Evolutionary conservation across 495 filamentous ascomycete genomes (phyloP).

Genomic region (Penicillium robsamsonii): DNA sequence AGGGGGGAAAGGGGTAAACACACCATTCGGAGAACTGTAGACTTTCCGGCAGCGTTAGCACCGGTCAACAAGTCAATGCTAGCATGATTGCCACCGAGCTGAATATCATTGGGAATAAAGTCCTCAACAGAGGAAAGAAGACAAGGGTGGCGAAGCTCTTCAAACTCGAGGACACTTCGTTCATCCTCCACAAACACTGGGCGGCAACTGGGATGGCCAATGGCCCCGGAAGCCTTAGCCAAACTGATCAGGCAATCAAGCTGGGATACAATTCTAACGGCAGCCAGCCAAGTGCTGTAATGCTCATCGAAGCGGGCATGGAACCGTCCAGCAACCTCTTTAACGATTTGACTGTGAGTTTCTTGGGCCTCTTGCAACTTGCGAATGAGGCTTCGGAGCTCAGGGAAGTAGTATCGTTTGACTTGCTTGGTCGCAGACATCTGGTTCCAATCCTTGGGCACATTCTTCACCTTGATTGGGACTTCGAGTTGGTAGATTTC

Average conservation of each 20-base stretch:
- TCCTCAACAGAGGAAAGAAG: conserved; percentile 83
- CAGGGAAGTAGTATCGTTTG: conserved; percentile 92
- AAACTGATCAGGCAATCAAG: conserved; percentile 94
- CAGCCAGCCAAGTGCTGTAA: conserved; percentile 82
- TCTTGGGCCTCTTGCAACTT: conserved; percentile 91
- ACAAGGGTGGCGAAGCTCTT: conserved; percentile 92
- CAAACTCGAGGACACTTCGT: conserved; percentile 82
- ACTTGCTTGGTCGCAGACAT: conserved; percentile 90
- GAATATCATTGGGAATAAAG: conserved; percentile 96
- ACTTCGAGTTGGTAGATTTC: conserved; percentile 96
- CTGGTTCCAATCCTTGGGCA: conserved; percentile 88
- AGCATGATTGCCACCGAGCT: conserved; percentile 72
- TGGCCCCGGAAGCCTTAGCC: conserved; percentile 76
- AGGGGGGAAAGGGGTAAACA: conserved; percentile 19
- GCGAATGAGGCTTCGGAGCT: conserved; percentile 76
- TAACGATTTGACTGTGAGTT: conserved; percentile 87
- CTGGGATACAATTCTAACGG: conserved; percentile 83
- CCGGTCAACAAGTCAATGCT: conserved; percentile 94
- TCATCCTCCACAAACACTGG: conserved; percentile 82
- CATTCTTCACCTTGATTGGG: conserved; percentile 74
- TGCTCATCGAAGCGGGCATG: conserved; percentile 84
- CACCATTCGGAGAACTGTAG: conserved; percentile 96
- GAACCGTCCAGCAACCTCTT: conserved; percentile 80
- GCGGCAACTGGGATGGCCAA: conserved; percentile 86
- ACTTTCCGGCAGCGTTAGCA: conserved; percentile 97